Conservation (phyloP, 164 flowering plant genomes). For the Berberis thunbergii region DNA sequence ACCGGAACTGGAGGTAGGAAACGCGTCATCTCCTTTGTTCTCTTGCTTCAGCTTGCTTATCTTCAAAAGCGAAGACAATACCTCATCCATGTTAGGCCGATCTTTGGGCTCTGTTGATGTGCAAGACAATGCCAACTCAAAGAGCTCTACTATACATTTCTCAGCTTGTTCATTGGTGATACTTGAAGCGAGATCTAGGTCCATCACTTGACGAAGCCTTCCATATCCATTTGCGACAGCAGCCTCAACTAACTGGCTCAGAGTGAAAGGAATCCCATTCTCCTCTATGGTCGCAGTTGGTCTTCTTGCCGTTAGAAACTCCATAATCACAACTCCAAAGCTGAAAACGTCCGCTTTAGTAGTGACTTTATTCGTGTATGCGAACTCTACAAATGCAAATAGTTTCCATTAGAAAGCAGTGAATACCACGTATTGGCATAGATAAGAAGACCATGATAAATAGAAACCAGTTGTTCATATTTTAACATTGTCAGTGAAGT, state of each 20-base stretch:
- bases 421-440: neutral
- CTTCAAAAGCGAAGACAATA: constrained; percentile 48
- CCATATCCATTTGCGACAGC: constrained; percentile 30
- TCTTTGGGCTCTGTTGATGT: constrained; percentile 40
- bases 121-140: constrained; percentile 53
- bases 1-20: too few relatives aligned
- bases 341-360: constrained; percentile 84
- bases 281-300: constrained; percentile 56
- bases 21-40: neutral
- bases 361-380: constrained; percentile 64
- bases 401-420: neutral
- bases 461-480: too few relatives aligned
- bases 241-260: constrained; percentile 48
- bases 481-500: too few relatives aligned
- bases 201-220: constrained; percentile 31
- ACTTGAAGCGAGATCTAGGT: constrained; percentile 31
- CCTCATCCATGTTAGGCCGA: constrained; percentile 56
- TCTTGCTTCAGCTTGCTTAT: neutral
- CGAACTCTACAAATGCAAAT: constrained; percentile 45
- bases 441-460: too few relatives aligned
- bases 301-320: constrained; percentile 52
- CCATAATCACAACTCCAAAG: constrained; percentile 71
- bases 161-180: constrained; percentile 13
- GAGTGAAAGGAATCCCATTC: constrained; percentile 39
- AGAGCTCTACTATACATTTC: constrained; percentile 28